A percentile compares a stretch with the other conserved stretches of the same genome.
Evolutionary conservation across 352 stramenopile species (phyloP).

Genomic region (Globisporangium paddicum): DNA sequence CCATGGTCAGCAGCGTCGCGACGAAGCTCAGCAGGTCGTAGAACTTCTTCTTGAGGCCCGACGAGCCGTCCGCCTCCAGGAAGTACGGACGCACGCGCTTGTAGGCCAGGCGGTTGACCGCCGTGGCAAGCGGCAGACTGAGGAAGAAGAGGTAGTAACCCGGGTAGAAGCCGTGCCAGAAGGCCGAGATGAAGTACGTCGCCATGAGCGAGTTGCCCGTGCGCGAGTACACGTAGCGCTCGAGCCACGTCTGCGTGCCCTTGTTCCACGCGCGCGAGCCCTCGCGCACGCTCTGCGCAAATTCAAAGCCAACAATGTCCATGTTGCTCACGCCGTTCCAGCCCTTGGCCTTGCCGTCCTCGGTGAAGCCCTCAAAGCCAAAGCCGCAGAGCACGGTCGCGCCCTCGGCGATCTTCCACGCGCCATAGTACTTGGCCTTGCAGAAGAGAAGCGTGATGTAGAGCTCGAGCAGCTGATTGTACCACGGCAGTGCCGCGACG

Average conservation of each 20-base stretch:
- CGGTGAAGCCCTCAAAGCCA: conserved; percentile 94
- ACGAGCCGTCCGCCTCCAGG: conserved; percentile 49
- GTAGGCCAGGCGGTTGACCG: conserved; percentile 62
- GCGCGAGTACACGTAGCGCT: conserved; percentile 94
- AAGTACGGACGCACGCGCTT: conserved; percentile 67
- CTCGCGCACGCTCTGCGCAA: conserved; percentile 87
- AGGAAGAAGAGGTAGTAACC: conserved; percentile 97
- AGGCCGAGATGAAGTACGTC: conserved; percentile 92
- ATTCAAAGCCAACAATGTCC: conserved; percentile 95
- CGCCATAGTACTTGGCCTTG: conserved; percentile 95
- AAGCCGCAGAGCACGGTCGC: conserved; percentile 79
- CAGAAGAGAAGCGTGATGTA: conserved; percentile 91
- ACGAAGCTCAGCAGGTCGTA: conserved; percentile 57
- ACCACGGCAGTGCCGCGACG: conserved; percentile 42
- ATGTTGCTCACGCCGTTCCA: conserved; percentile 97
- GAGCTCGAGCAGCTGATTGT: conserved; percentile 67
- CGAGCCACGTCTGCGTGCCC: conserved; percentile 93
- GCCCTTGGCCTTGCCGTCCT: conserved; percentile 79
- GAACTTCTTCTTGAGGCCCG: conserved; percentile 43
- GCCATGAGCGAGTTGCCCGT: conserved; percentile 88
- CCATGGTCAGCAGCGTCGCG: conserved; percentile 41
- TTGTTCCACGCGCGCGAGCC: conserved; percentile 95
- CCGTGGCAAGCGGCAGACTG: conserved; percentile 56
- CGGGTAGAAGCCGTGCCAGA: conserved; percentile 98
- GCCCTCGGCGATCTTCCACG: conserved; percentile 90